Evolutionary conservation across 345 rosid genomes (phyloP), one percentile per base, ranked within the genome.

Genomic region (Luvunga scandens): DNA sequence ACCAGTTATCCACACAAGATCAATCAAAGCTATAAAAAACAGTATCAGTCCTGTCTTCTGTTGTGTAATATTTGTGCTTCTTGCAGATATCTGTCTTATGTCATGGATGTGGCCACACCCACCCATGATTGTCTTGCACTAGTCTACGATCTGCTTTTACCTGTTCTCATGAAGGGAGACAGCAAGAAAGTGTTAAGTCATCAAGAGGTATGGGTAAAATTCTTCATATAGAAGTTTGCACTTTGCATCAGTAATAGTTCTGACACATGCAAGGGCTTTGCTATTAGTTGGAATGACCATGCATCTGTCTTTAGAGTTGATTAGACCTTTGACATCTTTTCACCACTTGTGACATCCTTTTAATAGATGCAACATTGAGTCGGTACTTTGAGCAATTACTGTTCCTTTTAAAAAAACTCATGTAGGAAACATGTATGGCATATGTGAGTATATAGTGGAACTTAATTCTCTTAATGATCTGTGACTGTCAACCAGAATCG

Each of bases 31-130:
- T 45, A 45, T 45, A 1, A 16, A 45, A 13, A 45, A 45, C 50
- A 45, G 50, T 45, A 45, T 45, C 50, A 45, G 13, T 45, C 50
- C 50, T 13, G 50, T 12, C 50, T 45, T 45, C 50, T 57, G 68
- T 42, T 55, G 16, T 78, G 55, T 62, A 13, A 65, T 73, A 25
- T 76, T 69, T 63, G 65, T 83, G 74, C 67, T 71, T 59, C 78
- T 79, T 79, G 82, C 85, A 94, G 99, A 85, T 92, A 96, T 80
- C 94, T 94, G 71, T 91, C 99, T 55, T 96, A 96, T 83, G 83
- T 96, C 73, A 96, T 92, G 99, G 99, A 96, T 83, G 97, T 96
- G 24, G 97, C 97, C 73, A 91, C 99, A 48, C 98, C 99, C 28
- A 95, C 99, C 45, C 90, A 88, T 30, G 97, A 92, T 85, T 93